Evolutionary conservation across 2,329 filamentous ascomycete species (phyloP).

Genomic region (Graphilbum fragrans): DNA sequence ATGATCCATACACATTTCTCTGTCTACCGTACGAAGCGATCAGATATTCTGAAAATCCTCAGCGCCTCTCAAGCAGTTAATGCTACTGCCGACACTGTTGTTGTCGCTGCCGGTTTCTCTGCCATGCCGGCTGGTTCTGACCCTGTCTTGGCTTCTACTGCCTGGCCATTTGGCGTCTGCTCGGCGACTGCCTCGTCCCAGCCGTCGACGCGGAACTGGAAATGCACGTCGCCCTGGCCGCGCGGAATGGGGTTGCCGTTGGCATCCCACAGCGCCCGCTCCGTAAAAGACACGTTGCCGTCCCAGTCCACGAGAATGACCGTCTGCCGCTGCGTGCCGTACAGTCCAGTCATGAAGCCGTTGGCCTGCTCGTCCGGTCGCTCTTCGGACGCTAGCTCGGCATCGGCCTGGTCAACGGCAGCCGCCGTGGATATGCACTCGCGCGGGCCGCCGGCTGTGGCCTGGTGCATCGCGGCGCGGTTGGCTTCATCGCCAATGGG

Average conservation of each 20-base stretch:
- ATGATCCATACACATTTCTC: too few species aligned
- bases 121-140: too few species aligned
- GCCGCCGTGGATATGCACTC: slow-evolving; percentile 19
- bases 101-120: too few species aligned
- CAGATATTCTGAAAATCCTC: too few species aligned
- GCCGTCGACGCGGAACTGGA: slow-evolving; percentile 43
- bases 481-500: slow-evolving; percentile 34
- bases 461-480: slow-evolving; percentile 14
- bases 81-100: too few species aligned
- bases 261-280: slow-evolving; percentile 47
- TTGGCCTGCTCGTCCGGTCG: slow-evolving; percentile 19
- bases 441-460: slow-evolving; percentile 16
- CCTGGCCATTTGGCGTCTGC: too few species aligned
- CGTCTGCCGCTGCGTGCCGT: slow-evolving; percentile 55
- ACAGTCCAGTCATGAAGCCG: slow-evolving; percentile 45
- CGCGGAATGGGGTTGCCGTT: slow-evolving; percentile 41
- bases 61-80: too few species aligned
- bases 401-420: slow-evolving; percentile 23
- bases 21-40: too few species aligned
- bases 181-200: slow-evolving; percentile 23
- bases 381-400: slow-evolving; percentile 21
- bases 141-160: too few species aligned
- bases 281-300: slow-evolving; percentile 46
- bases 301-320: slow-evolving; percentile 50
- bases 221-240: slow-evolving; percentile 42